Percentiles rank a stretch among this genome's conserved stretches.
Conservation (phyloP, 768 basidiomycete genomes). For the Podaxis sp. region DNA sequence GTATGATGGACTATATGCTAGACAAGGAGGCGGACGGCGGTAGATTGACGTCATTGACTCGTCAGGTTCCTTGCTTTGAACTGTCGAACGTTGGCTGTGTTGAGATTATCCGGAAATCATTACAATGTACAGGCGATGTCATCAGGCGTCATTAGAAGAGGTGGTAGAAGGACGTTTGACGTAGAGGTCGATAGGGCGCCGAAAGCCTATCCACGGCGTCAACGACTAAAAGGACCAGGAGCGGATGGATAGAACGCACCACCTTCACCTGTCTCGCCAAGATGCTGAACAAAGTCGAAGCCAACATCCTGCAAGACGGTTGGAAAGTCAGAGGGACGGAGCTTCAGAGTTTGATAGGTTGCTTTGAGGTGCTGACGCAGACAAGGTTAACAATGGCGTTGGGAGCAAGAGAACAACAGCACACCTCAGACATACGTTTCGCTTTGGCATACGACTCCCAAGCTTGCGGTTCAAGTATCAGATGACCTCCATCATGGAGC, state of each 20-base stretch:
- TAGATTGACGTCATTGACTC: no score
- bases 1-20: no score
- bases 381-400: not conserved
- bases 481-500: conserved; percentile 60
- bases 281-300: conserved; percentile 46
- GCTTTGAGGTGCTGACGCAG: conserved; percentile 58
- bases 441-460: conserved; percentile 86
- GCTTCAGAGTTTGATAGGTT: conserved; percentile 49
- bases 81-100: no score
- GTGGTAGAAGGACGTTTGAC: conserved; percentile 32
- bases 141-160: not conserved
- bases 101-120: no score
- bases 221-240: conserved; percentile 3
- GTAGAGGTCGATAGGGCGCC: conserved; percentile 64
- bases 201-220: conserved; percentile 43
- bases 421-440: conserved; percentile 61
- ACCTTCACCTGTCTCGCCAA: conserved; percentile 62
- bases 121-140: not conserved
- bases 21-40: no score
- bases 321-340: conserved; percentile 67
- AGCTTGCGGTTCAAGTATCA: conserved; percentile 81
- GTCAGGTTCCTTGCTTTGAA: no score
- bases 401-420: conserved; percentile 3
- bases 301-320: conserved; percentile 55
- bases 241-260: conserved; percentile 38